Base-by-base conservation (phyloP, 2,329 filamentous ascomycete genomes). In the Uncinocarpus reesii region DNA sequence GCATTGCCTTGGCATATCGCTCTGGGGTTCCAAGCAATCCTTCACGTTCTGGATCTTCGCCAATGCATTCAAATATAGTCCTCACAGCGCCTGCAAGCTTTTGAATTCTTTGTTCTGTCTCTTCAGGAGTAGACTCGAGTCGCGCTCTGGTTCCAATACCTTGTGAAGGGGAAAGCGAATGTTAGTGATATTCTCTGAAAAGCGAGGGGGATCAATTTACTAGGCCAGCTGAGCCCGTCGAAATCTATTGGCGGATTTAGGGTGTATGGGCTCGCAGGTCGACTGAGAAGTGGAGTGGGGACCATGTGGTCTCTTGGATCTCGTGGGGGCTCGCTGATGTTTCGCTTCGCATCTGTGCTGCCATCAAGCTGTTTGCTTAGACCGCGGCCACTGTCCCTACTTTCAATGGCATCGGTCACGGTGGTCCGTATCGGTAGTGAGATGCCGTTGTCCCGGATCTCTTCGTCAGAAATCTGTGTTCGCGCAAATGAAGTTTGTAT, bases 1-100 rank as follows among this genome's bases (percentile, higher is more conserved):
- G 79, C 78, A 98, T 81, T 11, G 92, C 92, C 68, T 95, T 92
- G 40, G 92, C 90, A 65, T 96, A 98, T 53, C 92, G 78, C 60
- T 84, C 80, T 0, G 92, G 92, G 0, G 79, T 82, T 42, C 75
- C 73, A n/a, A 73, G 70, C 46, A 83, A 66, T 3, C 79, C 79
- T 59, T 82, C 79, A 42, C 79, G 71, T 51, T 80, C 75, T 0
- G 79, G 78, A 55, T 83, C 79, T 58, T 83, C 79, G 41, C 79
- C 79, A 16, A 83, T 73, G 55, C 79, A 82, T 60, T 82, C 79
- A 13, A 83, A 63, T 35, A 83, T 79, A 0, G 79, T 83, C 45
- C 71, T 67, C 11, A 82, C 76, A 37, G 79, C 79, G 37, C 77
- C 77, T 1, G 77, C 71, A n/a, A 83, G 69, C 63, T 80, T 82